These are phyloP conservation scores for Diaporthe humulicola DNA, from an alignment of 2,329 filamentous ascomycete species.

Conservation along the genomic window DNA sequence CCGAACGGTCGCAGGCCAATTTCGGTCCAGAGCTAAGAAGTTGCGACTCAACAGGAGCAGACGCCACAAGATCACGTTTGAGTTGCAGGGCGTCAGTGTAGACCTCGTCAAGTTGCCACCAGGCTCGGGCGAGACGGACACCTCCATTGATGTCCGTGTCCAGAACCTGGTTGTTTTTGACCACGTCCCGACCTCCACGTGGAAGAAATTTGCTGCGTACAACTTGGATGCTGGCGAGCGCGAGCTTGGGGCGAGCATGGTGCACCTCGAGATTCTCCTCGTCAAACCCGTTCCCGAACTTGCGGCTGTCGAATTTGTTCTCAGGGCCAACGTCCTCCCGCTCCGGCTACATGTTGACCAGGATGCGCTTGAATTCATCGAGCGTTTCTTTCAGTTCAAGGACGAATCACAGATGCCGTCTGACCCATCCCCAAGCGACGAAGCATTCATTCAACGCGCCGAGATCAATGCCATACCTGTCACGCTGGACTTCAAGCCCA, in stretches of 20 bases:
- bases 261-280: conserved; percentile 88
- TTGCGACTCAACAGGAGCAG: conserved; percentile 87
- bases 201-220: conserved; percentile 98
- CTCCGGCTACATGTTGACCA: conserved; percentile 95
- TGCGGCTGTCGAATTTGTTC: conserved; percentile 88
- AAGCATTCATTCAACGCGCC: conserved; percentile 89
- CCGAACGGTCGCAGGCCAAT: conserved; percentile 58
- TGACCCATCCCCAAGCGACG: conserved; percentile 74
- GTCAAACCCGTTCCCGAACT: conserved; percentile 88
- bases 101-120: conserved; percentile 87
- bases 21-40: conserved; percentile 62
- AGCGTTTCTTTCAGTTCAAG: conserved; percentile 97
- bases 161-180: conserved; percentile 92
- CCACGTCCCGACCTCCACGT: conserved; percentile 93
- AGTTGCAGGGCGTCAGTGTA: conserved; percentile 85
- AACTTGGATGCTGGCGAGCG: conserved; percentile 88
- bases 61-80: conserved; percentile 95
- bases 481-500: conserved; percentile 95
- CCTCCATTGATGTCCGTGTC: conserved; percentile 86
- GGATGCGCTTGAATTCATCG: conserved; percentile 96
- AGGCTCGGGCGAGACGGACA: conserved; percentile 83
- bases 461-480: conserved; percentile 88
- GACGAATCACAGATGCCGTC: conserved; percentile 73
- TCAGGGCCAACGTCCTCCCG: conserved; percentile 84
- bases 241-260: conserved; percentile 89